Percentiles rank a stretch among this genome's conserved stretches.
phyloP scores from a whole-genome alignment of 164 flowering plant species.

The Pachysandra terminalis region DNA sequence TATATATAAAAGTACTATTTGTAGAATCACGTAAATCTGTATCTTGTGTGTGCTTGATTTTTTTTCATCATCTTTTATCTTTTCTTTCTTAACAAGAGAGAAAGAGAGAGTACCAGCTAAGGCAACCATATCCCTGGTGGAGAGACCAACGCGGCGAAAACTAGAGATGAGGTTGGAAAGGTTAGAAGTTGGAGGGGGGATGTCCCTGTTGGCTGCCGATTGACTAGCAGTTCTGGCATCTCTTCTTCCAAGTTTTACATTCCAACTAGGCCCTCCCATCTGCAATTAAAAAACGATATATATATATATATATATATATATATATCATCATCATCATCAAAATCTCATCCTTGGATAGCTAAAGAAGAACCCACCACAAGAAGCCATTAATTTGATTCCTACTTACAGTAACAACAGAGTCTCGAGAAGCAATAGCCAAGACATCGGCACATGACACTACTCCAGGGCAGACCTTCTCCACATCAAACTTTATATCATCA shows the following conservation, averaged over 20 bases:
- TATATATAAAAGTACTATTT: too few relatives aligned
- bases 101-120: conserved; percentile 35
- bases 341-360: too few relatives aligned
- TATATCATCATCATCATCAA: too few relatives aligned
- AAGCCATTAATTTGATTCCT: too few relatives aligned
- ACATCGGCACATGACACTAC: conserved; percentile 75
- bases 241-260: conserved; percentile 70
- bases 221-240: conserved; percentile 71
- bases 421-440: conserved; percentile 54
- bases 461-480: conserved; percentile 61
- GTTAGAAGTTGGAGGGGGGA: conserved; percentile 60
- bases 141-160: conserved; percentile 51
- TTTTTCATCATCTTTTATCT: too few relatives aligned
- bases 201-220: conserved; percentile 52
- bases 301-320: too few relatives aligned
- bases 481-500: conserved; percentile 54
- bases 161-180: conserved; percentile 44
- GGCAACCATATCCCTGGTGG: conserved; percentile 59
- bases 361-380: too few relatives aligned
- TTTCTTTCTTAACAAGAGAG: too few relatives aligned
- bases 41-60: too few relatives aligned
- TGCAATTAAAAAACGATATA: too few relatives aligned
- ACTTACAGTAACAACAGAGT: conserved; percentile 50
- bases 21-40: too few relatives aligned
- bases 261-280: conserved; percentile 79